Evolutionary conservation across 805 yeast genomes (phyloP), one percentile per base, ranked within the genome.

Genomic region (Wickerhamiella kurtzmanii): DNA sequence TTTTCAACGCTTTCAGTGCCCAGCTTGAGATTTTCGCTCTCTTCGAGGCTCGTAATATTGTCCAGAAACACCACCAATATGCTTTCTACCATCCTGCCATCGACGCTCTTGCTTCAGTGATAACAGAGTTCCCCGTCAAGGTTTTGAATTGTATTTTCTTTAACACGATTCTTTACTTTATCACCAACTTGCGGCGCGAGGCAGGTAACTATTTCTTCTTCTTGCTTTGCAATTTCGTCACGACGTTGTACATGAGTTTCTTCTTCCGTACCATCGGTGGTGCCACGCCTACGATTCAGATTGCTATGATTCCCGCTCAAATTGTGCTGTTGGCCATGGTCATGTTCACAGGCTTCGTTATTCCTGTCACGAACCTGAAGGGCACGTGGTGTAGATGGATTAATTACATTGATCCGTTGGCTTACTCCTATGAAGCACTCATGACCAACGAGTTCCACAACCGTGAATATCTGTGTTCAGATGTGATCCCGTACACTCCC

Each of bases 21-120:
- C 65, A 78, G 54, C 73, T 78, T 52, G 83, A 79, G 58, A 73
- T 72, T 37, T 58, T 69, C 43, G 63, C 64, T 41, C 60, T 72
- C 56, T 68, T 76, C 54, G 72, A 65, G 19, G 68, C 74, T 41
- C 70, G 82, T 52, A 74, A 79, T 43, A 76, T 83, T 51, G 71
- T 80, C 22, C 74, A 73, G 55, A 82, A 83, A 57, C 94, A 83
- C 59, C 77, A 79, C 56, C 71, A 73, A 43, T 83, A 79, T 55
- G 77, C 85, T 0, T 71, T 82, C 48, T 84, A 80, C 60, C 77
- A 78, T 49, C 87, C 88, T 2, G 72, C 85, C 13, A 77, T 84
- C 2, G 89, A 82, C 57, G 82, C 85, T 1, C 54, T 82, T 3
- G 79, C 85, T 0, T 67, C 76, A 3, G 67, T 77, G 41, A 49